phyloP scores from a whole-genome alignment of 495 filamentous ascomycete genomes.

The Neurospora sublineolata region DNA sequence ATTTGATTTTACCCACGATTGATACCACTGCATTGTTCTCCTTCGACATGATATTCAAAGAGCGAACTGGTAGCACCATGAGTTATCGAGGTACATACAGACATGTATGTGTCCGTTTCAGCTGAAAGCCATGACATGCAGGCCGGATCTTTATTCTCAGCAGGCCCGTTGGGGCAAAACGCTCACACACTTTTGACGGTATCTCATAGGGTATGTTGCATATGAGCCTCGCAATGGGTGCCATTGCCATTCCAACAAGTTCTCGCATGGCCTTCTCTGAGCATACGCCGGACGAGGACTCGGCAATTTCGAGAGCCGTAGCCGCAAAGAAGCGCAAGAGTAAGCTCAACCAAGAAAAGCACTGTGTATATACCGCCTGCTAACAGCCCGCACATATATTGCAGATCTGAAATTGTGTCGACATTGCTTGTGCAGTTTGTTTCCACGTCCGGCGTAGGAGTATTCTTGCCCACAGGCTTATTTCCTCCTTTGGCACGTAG shows the following conservation, averaged over 20 bases:
- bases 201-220: background rate
- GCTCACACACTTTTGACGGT: background rate
- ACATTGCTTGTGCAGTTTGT: constrained; percentile 15
- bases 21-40: background rate
- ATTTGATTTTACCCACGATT: background rate
- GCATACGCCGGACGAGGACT: constrained; percentile 7
- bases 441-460: constrained; percentile 3
- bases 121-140: background rate
- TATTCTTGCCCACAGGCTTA: background rate
- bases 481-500: background rate
- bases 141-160: background rate
- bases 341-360: background rate
- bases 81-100: background rate
- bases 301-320: constrained; percentile 10
- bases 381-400: constrained; percentile 1
- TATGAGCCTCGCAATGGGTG: background rate
- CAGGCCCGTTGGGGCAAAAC: background rate
- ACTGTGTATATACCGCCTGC: background rate
- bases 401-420: constrained; percentile 12
- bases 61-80: background rate
- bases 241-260: background rate
- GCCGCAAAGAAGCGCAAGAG: background rate
- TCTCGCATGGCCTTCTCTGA: background rate
- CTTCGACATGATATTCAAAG: background rate
- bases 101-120: background rate